Percentiles rank a stretch among this genome's conserved stretches.
phyloP scores from a whole-genome alignment of 805 yeast species.

The Candida ipomoeae region DNA sequence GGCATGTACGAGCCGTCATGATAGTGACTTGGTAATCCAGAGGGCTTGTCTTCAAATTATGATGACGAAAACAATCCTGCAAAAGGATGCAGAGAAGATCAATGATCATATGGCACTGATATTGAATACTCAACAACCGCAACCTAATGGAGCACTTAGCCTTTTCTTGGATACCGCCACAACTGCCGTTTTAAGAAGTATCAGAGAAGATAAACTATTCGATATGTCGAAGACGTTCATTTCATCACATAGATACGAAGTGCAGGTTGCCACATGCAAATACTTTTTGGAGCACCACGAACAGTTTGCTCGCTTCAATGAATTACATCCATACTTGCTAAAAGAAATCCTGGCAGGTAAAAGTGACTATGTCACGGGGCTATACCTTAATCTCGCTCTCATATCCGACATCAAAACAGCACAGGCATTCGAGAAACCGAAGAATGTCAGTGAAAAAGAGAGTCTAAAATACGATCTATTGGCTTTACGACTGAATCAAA shows the following conservation, averaged over 20 bases:
- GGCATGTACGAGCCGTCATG: slow-evolving; percentile 34
- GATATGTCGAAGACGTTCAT: not conserved
- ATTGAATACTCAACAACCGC: not conserved
- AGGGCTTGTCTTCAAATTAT: slow-evolving; percentile 9
- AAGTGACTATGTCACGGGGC: not conserved
- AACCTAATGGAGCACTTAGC: slow-evolving; percentile 9
- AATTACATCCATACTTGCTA: slow-evolving; percentile 1
- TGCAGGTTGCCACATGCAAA: slow-evolving; percentile 6
- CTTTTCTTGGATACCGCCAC: slow-evolving; percentile 37
- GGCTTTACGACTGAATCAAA: not conserved
- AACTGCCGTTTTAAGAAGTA: slow-evolving; percentile 17
- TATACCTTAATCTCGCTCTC: not conserved
- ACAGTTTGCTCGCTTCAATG: not conserved
- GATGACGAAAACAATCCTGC: not conserved
- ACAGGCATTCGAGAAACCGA: not conserved
- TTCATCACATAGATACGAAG: slow-evolving; percentile 1
- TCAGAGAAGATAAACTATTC: not conserved
- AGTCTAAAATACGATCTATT: not conserved
- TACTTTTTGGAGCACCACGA: slow-evolving; percentile 1
- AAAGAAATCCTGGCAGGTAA: not conserved
- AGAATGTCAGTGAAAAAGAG: not conserved
- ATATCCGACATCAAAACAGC: not conserved
- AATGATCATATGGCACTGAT: not conserved
- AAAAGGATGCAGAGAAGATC: not conserved
- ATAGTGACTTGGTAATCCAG: slow-evolving; percentile 2